Conservation (phyloP, 2,329 filamentous ascomycete species). For the Neoascochyta sp. region DNA sequence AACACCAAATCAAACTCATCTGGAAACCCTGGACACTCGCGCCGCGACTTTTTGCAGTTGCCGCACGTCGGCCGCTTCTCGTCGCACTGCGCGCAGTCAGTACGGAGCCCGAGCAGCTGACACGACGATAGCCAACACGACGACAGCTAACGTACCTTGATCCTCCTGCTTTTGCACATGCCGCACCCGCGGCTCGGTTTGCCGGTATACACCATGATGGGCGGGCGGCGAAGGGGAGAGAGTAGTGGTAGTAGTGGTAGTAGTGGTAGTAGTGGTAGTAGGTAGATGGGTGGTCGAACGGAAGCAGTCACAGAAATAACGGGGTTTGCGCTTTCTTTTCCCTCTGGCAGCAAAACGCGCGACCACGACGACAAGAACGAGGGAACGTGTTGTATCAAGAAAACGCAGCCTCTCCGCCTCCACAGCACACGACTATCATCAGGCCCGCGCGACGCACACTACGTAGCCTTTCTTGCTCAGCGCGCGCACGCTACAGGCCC, state of each 20-base stretch:
- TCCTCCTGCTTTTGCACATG: conserved; percentile 69
- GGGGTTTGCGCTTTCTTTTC: too few relatives aligned
- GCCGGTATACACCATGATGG: conserved; percentile 40
- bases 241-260: conserved; percentile 7
- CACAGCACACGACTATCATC: conserved; percentile 22
- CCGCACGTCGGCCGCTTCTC: conserved; percentile 36
- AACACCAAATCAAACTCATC: conserved; percentile 71
- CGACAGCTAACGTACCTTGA: conserved; percentile 59
- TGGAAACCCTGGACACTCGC: conserved; percentile 39
- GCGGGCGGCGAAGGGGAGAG: conserved; percentile 8
- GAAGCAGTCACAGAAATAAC: too few relatives aligned
- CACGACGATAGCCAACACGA: too few relatives aligned
- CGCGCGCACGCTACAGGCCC: too few relatives aligned
- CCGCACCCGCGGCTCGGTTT: conserved; percentile 58
- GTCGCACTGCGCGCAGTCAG: conserved; percentile 26
- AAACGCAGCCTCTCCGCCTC: conserved; percentile 23
- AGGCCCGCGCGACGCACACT: too few relatives aligned
- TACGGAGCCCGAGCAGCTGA: conserved; percentile 1
- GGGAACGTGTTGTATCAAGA: conserved; percentile 2
- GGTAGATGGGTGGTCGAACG: too few relatives aligned
- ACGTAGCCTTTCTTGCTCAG: too few relatives aligned
- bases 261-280: conserved; percentile 3
- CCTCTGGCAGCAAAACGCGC: too few relatives aligned
- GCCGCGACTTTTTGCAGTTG: conserved; percentile 33
- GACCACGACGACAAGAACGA: conserved; percentile 3